A percentile compares a stretch with the other conserved stretches of the same genome.
Evolutionary conservation across 352 stramenopile genomes (phyloP).

Genomic region (Phytophthora palmivora): DNA sequence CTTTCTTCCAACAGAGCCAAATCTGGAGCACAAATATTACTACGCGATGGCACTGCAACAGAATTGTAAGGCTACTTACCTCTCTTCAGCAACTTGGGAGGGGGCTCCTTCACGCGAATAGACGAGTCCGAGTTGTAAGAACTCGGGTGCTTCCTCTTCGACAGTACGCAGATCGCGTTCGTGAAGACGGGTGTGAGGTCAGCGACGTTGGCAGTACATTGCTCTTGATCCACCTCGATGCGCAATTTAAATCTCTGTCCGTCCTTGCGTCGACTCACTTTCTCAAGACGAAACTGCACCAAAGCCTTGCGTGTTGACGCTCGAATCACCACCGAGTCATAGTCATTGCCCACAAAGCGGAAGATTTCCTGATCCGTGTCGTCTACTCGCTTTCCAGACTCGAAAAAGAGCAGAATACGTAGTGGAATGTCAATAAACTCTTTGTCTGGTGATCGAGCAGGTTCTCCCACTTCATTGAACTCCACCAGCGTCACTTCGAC

Average conservation of each 20-base stretch:
- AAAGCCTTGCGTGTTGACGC: constrained; percentile 60
- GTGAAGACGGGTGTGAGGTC: constrained; percentile 85
- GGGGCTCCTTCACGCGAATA: constrained; percentile 53
- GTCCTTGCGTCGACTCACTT: constrained; percentile 87
- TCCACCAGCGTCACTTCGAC: constrained; percentile 85
- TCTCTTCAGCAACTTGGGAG: constrained; percentile 69
- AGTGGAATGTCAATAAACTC: constrained; percentile 87
- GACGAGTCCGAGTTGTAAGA: constrained; percentile 52
- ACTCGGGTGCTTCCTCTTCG: constrained; percentile 82
- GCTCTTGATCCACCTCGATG: constrained; percentile 86
- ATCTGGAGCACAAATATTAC: constrained; percentile 46
- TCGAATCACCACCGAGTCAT: constrained; percentile 85
- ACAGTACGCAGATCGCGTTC: constrained; percentile 88
- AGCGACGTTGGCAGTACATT: constrained; percentile 81
- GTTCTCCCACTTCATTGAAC: constrained; percentile 75
- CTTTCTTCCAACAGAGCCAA: constrained; percentile 68
- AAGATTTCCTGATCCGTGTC: constrained; percentile 89
- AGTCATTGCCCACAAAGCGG: constrained; percentile 86
- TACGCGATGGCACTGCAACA: neutral
- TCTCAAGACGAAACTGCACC: constrained; percentile 86
- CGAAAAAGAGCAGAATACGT: constrained; percentile 82
- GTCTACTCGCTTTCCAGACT: constrained; percentile 87
- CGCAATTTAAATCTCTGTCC: constrained; percentile 86
- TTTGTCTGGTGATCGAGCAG: constrained; percentile 66
- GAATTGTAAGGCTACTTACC: constrained; percentile 34